These are phyloP conservation scores for Oryza nivara DNA, from an alignment of 176 grass and related monocot species.

Conservation along the genomic window DNA sequence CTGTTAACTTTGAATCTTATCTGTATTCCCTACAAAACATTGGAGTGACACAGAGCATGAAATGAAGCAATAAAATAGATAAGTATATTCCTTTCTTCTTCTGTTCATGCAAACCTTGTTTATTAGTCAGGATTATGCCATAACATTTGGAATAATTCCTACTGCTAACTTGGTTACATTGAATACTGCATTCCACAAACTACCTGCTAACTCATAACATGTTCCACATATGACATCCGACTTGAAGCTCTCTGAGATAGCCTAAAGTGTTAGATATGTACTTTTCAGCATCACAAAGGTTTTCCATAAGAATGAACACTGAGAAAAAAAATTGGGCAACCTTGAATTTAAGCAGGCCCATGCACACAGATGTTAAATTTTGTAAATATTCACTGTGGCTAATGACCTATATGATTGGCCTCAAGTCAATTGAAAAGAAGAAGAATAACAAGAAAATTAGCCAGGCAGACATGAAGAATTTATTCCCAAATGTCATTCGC, in stretches of 20 bases:
- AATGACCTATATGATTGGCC: background rate
- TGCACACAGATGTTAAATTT: background rate
- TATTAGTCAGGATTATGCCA: background rate
- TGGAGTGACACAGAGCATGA: background rate
- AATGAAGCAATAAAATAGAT: background rate
- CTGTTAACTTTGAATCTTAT: background rate
- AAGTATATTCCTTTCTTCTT: background rate
- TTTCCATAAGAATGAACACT: slow-evolving; percentile 20
- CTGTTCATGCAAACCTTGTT: background rate
- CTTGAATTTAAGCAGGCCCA: slow-evolving; percentile 14
- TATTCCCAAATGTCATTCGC: slow-evolving; percentile 17
- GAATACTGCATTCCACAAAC: background rate
- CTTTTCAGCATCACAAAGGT: slow-evolving; percentile 17
- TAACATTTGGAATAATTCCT: background rate
- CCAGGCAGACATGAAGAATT: slow-evolving; percentile 12
- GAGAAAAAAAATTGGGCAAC: background rate
- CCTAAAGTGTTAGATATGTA: slow-evolving; percentile 23
- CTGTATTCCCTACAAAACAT: background rate
- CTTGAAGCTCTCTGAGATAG: background rate
- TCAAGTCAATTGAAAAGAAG: background rate
- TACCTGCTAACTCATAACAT: background rate
- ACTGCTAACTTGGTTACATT: background rate
- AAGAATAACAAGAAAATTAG: slow-evolving; percentile 8
- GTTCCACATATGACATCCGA: background rate
- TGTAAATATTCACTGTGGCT: background rate